These are phyloP conservation scores for Sisymbrium irio DNA, from an alignment of 345 rosid genomes.

Conservation along the genomic window DNA sequence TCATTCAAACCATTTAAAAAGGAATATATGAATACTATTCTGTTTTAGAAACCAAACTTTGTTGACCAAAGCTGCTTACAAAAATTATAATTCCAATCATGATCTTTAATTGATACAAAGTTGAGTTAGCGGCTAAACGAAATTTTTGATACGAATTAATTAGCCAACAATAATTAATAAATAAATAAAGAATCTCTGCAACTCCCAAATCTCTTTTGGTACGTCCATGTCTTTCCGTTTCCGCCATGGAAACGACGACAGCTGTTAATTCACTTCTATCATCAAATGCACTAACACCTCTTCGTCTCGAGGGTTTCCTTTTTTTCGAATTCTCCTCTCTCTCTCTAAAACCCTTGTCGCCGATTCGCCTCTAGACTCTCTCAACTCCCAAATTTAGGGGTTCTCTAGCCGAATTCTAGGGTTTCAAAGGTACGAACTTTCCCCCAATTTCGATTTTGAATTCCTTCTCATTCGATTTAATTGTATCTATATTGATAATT, in stretches of 20 bases:
- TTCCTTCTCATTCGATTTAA: neutral
- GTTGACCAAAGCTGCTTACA: too few species aligned
- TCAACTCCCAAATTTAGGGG: neutral
- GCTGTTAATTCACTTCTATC: slow-evolving; percentile 8
- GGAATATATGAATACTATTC: too few species aligned
- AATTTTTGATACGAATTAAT: neutral
- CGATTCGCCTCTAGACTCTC: neutral
- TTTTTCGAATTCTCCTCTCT: neutral
- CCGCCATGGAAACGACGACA: slow-evolving; percentile 29
- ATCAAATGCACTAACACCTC: neutral
- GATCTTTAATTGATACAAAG: too few species aligned
- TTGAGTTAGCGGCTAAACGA: too few species aligned
- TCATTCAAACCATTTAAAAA: too few species aligned
- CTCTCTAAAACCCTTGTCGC: slow-evolving; percentile 5
- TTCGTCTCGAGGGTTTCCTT: neutral
- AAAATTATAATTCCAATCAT: too few species aligned
- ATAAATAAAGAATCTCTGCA: slow-evolving; percentile 12
- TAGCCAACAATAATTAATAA: neutral
- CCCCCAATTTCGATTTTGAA: neutral
- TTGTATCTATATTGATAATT: neutral
- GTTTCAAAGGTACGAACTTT: neutral
- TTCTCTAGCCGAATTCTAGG: neutral
- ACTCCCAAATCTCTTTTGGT: neutral
- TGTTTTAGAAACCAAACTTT: too few species aligned
- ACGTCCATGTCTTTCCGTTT: slow-evolving; percentile 31